Percentiles rank a stretch among this genome's conserved stretches.
phyloP scores from a whole-genome alignment of 2,329 filamentous ascomycete species.

The Trichoderma harzianum region DNA sequence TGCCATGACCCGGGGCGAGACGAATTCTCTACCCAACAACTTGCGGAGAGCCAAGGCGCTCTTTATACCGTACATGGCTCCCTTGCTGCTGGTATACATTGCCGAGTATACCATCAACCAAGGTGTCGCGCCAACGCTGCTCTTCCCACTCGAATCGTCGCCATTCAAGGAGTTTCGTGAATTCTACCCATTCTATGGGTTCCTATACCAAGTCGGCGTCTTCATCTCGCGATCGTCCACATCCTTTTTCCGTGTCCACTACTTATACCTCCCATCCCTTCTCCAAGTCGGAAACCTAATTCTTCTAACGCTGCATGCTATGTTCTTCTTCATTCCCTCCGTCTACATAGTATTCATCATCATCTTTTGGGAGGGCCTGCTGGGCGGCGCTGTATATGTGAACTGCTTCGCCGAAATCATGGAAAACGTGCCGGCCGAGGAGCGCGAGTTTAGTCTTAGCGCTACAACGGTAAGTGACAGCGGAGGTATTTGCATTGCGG shows the following conservation, averaged over 20 bases:
- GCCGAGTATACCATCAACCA: constrained; percentile 98
- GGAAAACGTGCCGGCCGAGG: constrained; percentile 70
- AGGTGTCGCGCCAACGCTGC: constrained; percentile 81
- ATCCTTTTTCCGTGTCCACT: constrained; percentile 77
- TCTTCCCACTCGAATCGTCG: constrained; percentile 74
- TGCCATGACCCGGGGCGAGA: constrained; percentile 30
- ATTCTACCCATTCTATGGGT: constrained; percentile 93
- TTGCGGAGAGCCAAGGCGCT: constrained; percentile 66
- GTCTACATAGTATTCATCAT: constrained; percentile 83
- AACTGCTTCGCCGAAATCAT: constrained; percentile 95
- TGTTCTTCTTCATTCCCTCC: constrained; percentile 77
- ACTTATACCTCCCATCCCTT: constrained; percentile 76
- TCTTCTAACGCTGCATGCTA: constrained; percentile 69
- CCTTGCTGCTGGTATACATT: constrained; percentile 86
- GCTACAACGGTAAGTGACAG: constrained; percentile 92
- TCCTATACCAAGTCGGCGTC: constrained; percentile 91
- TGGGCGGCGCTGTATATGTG: constrained; percentile 91
- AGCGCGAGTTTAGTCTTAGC: constrained; percentile 86
- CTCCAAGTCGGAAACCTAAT: constrained; percentile 77
- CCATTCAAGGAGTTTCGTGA: constrained; percentile 79
- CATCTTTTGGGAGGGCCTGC: constrained; percentile 89
- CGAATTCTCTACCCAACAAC: constrained; percentile 43
- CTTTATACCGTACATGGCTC: constrained; percentile 82
- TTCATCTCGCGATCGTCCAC: constrained; percentile 92
- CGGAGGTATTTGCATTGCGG: constrained; percentile 83